Conservation (phyloP, 768 basidiomycete species). For the Steccherinum ochraceum region DNA sequence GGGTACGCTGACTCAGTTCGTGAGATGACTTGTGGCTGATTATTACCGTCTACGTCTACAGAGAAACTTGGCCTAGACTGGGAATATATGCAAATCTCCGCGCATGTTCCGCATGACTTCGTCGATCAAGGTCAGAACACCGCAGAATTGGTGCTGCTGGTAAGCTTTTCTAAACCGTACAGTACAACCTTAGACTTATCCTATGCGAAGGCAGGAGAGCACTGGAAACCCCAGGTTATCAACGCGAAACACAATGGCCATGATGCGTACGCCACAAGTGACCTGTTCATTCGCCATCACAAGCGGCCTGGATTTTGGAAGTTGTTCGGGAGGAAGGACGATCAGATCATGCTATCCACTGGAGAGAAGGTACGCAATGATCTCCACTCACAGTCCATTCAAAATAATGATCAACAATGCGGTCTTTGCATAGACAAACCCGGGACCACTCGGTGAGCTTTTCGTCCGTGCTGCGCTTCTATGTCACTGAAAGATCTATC, state of each 20-base stretch:
- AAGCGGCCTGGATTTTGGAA: slow-evolving; percentile 16
- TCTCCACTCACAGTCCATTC: not conserved
- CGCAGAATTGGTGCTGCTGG: slow-evolving; percentile 6
- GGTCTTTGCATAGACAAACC: slow-evolving; percentile 29
- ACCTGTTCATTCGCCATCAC: slow-evolving; percentile 23
- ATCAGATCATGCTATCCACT: slow-evolving; percentile 25
- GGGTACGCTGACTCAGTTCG: too few relatives aligned
- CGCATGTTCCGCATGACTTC: slow-evolving; percentile 13
- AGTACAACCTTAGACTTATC: not conserved
- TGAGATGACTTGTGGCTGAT: too few relatives aligned
- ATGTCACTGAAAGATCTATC: too few relatives aligned
- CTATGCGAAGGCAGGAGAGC: slow-evolving; percentile 14
- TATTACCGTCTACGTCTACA: slow-evolving; percentile 4
- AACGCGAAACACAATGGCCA: not conserved
- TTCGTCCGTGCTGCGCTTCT: not conserved
- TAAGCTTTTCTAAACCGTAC: slow-evolving; percentile 15
- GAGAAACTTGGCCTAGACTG: slow-evolving; percentile 14
- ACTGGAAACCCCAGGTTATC: not conserved
- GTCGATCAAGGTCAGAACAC: not conserved
- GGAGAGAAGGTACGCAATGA: slow-evolving; percentile 1
- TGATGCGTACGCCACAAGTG: slow-evolving; percentile 12
- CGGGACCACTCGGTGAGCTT: slow-evolving; percentile 27
- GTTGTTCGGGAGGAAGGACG: slow-evolving; percentile 23
- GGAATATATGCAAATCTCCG: slow-evolving; percentile 16
- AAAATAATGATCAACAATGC: not conserved